Base-by-base conservation (phyloP, 768 basidiomycete species). In the Roridomyces roridus region DNA sequence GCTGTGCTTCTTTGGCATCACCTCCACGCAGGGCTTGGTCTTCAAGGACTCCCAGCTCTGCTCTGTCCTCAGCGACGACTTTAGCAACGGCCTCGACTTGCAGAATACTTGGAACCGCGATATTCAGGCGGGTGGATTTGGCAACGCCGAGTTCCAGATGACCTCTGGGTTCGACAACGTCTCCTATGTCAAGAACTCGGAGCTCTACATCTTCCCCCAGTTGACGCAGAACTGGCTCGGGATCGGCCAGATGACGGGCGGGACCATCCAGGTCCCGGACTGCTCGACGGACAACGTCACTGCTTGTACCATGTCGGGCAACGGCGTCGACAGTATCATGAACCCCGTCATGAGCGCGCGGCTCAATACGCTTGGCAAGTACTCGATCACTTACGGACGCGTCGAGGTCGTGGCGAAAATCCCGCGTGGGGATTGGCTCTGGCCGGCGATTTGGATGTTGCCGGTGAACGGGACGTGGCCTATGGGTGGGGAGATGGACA, bases 161-260 rank as follows among this genome's bases (percentile, higher is more conserved):
- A 85, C 89, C 3, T 89, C 89, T 1, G 64, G 69, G 10, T 79
- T 79, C 1, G 55, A 77, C 14, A 84, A 82, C 66, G 92, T 91
- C 65, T 80, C 88, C 26, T 59, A 39, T 25, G 53, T 55, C 18
- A 35, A 46, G 34, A 79, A 92, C 70, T 83, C 82, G 6, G 76
- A 84, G 52, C 83, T 95, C 34, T 94, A 92, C 73, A 82, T 96
- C 66, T 80, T 87, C 39, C 93, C 94, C 2, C 93, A 92, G 9
- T 80, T 94, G 52, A 92, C 92, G 0, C 78, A 84, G 1, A 86
- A 89, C 65, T 41, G 35, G 62, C 5, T 9, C 51, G 34, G 61
- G 63, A 20, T 63, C 61, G 12, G 47, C 46, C 81, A 81, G 1
- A 81, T 81, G 51, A 86, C 85, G 71, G 84, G 85, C 2, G 58